Percentiles rank a stretch among this genome's conserved stretches.
Evolutionary conservation across 2,329 filamentous ascomycete genomes (phyloP).

Genomic region (Penicillium oxalicum): DNA sequence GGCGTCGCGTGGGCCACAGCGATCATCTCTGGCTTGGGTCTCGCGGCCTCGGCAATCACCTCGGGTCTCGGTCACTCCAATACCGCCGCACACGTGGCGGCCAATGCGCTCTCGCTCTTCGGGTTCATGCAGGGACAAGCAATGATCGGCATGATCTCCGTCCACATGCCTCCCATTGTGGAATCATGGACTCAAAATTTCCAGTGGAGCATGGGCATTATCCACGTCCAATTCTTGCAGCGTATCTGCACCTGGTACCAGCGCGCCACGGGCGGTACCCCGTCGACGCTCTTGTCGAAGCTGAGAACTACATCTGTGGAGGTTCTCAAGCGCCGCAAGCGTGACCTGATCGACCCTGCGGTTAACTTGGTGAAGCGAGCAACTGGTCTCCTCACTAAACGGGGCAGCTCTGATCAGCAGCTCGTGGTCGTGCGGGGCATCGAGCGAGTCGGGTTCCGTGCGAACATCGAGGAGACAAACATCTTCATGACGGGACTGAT

Average conservation of each 20-base stretch:
- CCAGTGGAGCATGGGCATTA: conserved; percentile 97
- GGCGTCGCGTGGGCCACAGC: conserved; percentile 88
- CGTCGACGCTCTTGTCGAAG: conserved; percentile 69
- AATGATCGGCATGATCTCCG: conserved; percentile 77
- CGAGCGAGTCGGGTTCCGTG: conserved; percentile 79
- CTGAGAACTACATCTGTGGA: conserved; percentile 73
- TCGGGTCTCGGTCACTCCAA: conserved; percentile 90
- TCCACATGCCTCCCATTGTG: conserved; percentile 79
- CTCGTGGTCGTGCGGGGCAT: conserved; percentile 66
- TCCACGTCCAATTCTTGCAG: conserved; percentile 80
- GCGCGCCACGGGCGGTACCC: conserved; percentile 80
- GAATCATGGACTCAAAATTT: conserved; percentile 95
- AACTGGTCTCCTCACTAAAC: conserved; percentile 46
- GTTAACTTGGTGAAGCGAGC: conserved; percentile 24
- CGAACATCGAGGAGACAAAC: conserved; percentile 81
- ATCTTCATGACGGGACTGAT: conserved; percentile 86
- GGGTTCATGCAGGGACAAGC: conserved; percentile 92
- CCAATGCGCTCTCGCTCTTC: conserved; percentile 89
- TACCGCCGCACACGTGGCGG: conserved; percentile 87
- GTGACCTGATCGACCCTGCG: conserved; percentile 42
- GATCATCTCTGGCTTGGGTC: conserved; percentile 74
- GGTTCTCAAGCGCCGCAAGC: conserved; percentile 57
- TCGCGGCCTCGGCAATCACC: conserved; percentile 79
- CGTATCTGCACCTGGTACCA: conserved; percentile 92
- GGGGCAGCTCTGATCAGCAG: conserved; percentile 42